A percentile compares a stretch with the other conserved stretches of the same genome.
phyloP scores from a whole-genome alignment of 2,329 filamentous ascomycete genomes.

The Penicillium sp. region DNA sequence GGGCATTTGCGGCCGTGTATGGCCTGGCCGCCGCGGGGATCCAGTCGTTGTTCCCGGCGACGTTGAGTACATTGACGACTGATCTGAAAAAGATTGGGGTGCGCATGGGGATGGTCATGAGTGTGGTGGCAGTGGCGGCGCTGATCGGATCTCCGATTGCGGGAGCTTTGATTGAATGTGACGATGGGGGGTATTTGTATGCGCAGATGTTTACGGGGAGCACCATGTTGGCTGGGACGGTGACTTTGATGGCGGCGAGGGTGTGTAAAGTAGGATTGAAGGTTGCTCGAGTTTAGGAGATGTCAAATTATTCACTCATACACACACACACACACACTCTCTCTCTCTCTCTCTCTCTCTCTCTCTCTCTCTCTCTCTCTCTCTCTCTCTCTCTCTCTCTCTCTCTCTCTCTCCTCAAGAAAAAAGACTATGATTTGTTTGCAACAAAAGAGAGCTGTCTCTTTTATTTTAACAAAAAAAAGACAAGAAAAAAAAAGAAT shows the following conservation, averaged over 20 bases:
- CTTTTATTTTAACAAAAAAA: no score
- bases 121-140: constrained; percentile 48
- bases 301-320: no score
- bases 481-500: no score
- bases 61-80: constrained; percentile 49
- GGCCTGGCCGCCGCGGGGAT: constrained; percentile 60
- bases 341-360: no score
- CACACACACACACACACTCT: no score
- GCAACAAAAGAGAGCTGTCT: no score
- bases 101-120: constrained; percentile 54
- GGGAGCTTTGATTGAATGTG: constrained; percentile 46
- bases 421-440: no score
- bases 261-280: constrained; percentile 28
- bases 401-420: no score
- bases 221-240: constrained; percentile 40
- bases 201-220: constrained; percentile 49
- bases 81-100: constrained; percentile 50
- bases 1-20: constrained; percentile 58
- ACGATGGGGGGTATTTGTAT: constrained; percentile 44
- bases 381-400: no score
- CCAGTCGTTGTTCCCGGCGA: constrained; percentile 61
- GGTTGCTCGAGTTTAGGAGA: constrained; percentile 24
- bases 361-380: no score
- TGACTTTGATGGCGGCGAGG: constrained; percentile 40
- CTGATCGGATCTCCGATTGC: constrained; percentile 52